phyloP scores from a whole-genome alignment of 345 rosid genomes.

The Brassica juncea region DNA sequence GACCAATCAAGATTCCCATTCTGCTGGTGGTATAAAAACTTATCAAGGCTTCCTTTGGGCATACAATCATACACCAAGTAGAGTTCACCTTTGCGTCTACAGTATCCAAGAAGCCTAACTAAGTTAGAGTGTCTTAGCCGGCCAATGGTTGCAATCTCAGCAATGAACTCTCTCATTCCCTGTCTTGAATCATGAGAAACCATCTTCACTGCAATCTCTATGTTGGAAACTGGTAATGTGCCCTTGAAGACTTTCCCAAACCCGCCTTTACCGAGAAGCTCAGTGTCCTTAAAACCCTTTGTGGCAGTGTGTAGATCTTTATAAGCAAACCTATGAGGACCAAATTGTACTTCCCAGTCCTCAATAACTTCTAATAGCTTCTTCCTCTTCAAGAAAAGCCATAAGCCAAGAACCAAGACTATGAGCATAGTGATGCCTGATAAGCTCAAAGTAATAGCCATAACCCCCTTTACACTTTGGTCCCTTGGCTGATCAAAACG shows the following conservation, averaged over 20 bases:
- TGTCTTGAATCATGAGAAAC: constrained; percentile 32
- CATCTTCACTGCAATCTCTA: neutral
- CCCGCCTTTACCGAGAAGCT: constrained; percentile 52
- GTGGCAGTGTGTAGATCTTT: constrained; percentile 46
- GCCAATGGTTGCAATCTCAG: constrained; percentile 30
- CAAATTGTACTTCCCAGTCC: constrained; percentile 69
- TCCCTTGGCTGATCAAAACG: neutral
- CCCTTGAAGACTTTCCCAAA: constrained; percentile 45
- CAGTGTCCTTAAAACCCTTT: constrained; percentile 13
- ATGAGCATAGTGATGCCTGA: neutral
- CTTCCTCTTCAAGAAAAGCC: constrained; percentile 10
- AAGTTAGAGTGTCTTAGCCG: constrained; percentile 19
- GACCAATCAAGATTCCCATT: constrained; percentile 50
- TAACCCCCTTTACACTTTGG: neutral
- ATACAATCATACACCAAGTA: constrained; percentile 64
- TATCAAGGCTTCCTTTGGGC: constrained; percentile 65
- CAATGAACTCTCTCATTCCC: constrained; percentile 20
- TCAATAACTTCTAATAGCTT: constrained; percentile 40
- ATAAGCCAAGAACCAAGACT: neutral
- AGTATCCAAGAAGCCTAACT: constrained; percentile 9
- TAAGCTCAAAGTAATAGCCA: neutral
- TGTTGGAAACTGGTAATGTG: constrained; percentile 14
- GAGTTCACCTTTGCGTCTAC: constrained; percentile 20
- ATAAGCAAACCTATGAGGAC: constrained; percentile 73
- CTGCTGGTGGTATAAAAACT: constrained; percentile 39